Evolutionary conservation across 2,329 filamentous ascomycete species (phyloP).

Genomic region (Immersiporthe knoxdaviesiana): DNA sequence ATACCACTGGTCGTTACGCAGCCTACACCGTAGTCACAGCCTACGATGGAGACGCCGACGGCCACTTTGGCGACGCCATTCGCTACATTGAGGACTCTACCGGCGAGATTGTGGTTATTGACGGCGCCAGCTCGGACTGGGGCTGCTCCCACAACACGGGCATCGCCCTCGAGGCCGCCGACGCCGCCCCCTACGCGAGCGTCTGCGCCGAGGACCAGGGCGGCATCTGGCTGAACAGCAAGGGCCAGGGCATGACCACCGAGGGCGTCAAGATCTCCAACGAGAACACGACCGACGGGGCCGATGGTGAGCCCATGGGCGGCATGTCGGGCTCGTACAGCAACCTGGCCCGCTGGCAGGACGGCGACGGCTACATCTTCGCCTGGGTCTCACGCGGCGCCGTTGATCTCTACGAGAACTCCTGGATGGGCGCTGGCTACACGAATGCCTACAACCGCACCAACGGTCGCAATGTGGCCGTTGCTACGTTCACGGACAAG

Average conservation of each 20-base stretch:
- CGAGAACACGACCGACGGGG: conserved; percentile 64
- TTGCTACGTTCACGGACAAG: conserved; percentile 61
- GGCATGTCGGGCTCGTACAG: conserved; percentile 68
- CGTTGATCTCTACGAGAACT: conserved; percentile 55
- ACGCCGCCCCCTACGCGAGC: conserved; percentile 59
- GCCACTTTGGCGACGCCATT: conserved; percentile 61
- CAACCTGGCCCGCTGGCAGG: conserved; percentile 56
- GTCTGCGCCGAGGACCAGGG: conserved; percentile 66
- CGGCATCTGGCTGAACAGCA: conserved; percentile 66
- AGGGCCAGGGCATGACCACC: conserved; percentile 57
- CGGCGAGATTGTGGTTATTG: conserved; percentile 54
- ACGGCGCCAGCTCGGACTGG: conserved; percentile 58
- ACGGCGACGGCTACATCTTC: conserved; percentile 59
- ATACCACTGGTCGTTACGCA: conserved; percentile 58
- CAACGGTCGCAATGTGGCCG: conserved; percentile 62
- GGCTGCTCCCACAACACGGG: conserved; percentile 69
- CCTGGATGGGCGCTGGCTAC: conserved; percentile 62
- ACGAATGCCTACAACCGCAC: conserved; percentile 56
- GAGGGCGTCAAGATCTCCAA: conserved; percentile 63
- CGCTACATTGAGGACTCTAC: conserved; percentile 48
- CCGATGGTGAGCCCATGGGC: conserved; percentile 60
- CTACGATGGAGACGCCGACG: conserved; percentile 56
- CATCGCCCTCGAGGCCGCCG: conserved; percentile 64
- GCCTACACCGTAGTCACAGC: conserved; percentile 65
- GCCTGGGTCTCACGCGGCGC: conserved; percentile 66